Conservation (phyloP, 208 protist species). For the Acanthamoeba castellanii region DNA sequence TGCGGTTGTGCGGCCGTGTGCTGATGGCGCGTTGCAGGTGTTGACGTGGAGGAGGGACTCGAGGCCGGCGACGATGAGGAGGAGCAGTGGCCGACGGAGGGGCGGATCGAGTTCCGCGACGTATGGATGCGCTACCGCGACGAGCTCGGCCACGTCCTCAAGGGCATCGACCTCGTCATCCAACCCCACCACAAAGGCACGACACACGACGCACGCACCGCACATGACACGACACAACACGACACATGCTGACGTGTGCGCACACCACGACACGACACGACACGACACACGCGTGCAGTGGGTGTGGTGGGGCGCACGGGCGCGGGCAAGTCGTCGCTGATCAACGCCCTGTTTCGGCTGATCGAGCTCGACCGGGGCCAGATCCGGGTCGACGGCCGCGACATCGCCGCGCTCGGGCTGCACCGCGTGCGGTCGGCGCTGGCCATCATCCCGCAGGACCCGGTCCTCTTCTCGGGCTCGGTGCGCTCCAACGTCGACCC, state of each 20-base stretch:
- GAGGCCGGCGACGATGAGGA: neutral
- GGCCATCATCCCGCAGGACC: constrained; percentile 82
- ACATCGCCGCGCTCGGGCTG: constrained; percentile 83
- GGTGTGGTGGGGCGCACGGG: constrained; percentile 65
- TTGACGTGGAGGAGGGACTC: neutral
- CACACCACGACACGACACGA: neutral
- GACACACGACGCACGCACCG: no score
- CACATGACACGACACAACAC: neutral
- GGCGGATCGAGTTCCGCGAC: neutral
- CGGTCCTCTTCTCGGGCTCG: constrained; percentile 86
- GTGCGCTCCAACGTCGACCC: constrained; percentile 58
- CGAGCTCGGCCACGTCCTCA: neutral
- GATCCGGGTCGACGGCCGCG: constrained; percentile 84
- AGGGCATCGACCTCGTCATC: constrained; percentile 15
- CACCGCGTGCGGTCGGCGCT: constrained; percentile 78
- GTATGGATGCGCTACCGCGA: neutral
- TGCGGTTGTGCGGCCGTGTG: neutral
- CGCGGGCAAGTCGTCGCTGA: constrained; percentile 65
- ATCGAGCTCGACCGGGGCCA: constrained; percentile 87
- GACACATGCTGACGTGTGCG: no score
- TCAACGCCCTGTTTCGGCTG: constrained; percentile 73
- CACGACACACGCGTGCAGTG: constrained; percentile 46
- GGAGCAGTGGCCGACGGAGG: constrained; percentile 10
- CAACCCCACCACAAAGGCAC: neutral
- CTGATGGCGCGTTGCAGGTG: neutral